A percentile compares a stretch with the other conserved stretches of the same genome.
phyloP scores from a whole-genome alignment of 306 rosid genomes.

The Prunus persica region DNA sequence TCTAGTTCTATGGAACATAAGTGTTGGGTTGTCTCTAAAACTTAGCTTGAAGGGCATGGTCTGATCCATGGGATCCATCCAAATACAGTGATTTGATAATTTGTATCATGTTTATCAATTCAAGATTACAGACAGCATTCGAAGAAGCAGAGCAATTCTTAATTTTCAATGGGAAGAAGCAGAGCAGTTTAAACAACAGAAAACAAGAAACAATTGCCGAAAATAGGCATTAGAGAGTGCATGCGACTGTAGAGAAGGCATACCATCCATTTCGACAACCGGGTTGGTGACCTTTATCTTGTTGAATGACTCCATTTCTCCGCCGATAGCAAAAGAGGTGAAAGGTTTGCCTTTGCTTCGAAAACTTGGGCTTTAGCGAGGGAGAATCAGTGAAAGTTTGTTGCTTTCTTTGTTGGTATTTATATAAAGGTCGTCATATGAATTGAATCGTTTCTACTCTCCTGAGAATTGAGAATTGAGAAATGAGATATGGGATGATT shows the following conservation, averaged over 20 bases:
- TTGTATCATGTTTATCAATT: neutral
- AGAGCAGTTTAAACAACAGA: neutral
- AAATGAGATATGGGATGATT: neutral
- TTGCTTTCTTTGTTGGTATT: too few relatives aligned
- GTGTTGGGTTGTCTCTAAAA: neutral
- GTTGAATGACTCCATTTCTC: conserved; percentile 44
- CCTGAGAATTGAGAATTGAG: neutral
- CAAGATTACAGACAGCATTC: neutral
- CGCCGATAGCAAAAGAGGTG: neutral
- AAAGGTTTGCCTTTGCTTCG: neutral
- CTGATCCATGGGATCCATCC: neutral
- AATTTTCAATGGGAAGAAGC: neutral
- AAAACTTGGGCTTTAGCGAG: neutral
- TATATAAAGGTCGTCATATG: neutral
- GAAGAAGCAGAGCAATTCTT: neutral
- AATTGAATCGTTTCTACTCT: neutral
- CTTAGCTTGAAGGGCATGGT: neutral
- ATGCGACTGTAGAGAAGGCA: neutral
- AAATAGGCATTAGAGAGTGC: neutral
- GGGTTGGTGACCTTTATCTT: conserved; percentile 86
- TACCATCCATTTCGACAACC: conserved; percentile 98
- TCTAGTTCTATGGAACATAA: neutral
- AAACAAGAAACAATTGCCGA: neutral
- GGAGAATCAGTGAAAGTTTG: neutral
- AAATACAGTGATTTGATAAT: neutral